A percentile compares a stretch with the other conserved stretches of the same genome.
Conservation (phyloP, 345 rosid genomes). For the Mercurialis annua region DNA sequence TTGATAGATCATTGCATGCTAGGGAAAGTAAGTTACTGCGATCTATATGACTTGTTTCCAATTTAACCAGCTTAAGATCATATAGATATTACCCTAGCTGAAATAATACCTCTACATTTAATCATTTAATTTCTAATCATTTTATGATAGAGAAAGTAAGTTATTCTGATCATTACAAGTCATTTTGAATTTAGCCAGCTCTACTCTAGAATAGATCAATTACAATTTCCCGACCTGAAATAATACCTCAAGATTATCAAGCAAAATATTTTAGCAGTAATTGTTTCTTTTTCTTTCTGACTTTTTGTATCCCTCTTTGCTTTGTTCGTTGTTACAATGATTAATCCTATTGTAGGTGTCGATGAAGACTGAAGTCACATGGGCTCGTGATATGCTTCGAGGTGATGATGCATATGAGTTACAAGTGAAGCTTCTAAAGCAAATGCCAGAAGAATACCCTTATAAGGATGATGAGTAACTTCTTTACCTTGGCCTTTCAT, state of each 20-base stretch:
- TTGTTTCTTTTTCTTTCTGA: neutral
- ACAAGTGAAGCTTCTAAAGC: slow-evolving; percentile 85
- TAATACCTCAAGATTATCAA: neutral
- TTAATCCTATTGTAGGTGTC: slow-evolving; percentile 51
- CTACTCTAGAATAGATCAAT: too few species aligned
- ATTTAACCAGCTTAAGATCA: neutral
- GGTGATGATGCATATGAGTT: slow-evolving; percentile 85
- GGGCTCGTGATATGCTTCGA: slow-evolving; percentile 73
- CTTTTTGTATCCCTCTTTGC: neutral
- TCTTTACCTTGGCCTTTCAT: neutral
- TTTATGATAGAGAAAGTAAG: too few species aligned
- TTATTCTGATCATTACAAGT: too few species aligned
- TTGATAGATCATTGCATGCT: neutral
- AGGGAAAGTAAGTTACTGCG: neutral
- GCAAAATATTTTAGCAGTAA: neutral
- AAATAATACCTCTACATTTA: neutral
- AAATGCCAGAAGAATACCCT: slow-evolving; percentile 83
- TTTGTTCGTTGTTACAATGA: neutral
- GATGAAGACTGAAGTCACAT: slow-evolving; percentile 90
- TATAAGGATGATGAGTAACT: slow-evolving; percentile 89
- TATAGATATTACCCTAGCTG: neutral
- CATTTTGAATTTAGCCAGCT: too few species aligned
- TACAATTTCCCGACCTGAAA: neutral
- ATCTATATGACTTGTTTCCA: neutral
- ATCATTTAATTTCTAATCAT: too few species aligned